A percentile compares a stretch with the other conserved stretches of the same genome.
These are phyloP conservation scores for Gilbertella persicaria DNA, from an alignment of 371 early-diverging fungal genomes.

Conservation along the genomic window DNA sequence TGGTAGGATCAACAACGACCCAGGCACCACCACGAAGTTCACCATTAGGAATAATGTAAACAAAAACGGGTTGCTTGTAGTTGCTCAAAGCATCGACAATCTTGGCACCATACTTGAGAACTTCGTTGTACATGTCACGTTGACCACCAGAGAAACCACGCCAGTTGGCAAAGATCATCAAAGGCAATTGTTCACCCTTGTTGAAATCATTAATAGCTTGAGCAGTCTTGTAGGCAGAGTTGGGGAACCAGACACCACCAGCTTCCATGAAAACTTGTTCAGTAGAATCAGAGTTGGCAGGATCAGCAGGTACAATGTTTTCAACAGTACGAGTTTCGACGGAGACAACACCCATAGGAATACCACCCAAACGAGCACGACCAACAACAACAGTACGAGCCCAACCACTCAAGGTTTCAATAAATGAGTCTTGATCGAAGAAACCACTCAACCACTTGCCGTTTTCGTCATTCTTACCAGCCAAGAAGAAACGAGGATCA, in stretches of 20 bases:
- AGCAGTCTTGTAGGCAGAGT: constrained; percentile 98
- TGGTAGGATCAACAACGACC: constrained; percentile 99
- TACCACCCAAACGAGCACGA: constrained; percentile 94
- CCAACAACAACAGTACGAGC: constrained; percentile 81
- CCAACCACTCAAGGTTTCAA: constrained; percentile 78
- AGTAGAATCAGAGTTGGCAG: constrained; percentile 86
- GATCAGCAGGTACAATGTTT: constrained; percentile 92
- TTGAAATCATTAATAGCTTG: constrained; percentile 98
- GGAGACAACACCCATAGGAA: constrained; percentile 96
- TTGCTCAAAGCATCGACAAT: constrained; percentile 95
- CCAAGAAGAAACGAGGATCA: constrained; percentile 90
- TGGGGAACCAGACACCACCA: constrained; percentile 98
- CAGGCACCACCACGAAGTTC: constrained; percentile 99
- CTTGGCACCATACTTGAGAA: constrained; percentile 96
- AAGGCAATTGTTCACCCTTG: constrained; percentile 96
- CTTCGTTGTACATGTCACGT: constrained; percentile 97
- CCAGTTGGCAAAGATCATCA: constrained; percentile 99
- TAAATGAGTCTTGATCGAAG: constrained; percentile 92
- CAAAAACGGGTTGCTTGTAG: constrained; percentile 96
- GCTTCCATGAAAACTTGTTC: constrained; percentile 92
- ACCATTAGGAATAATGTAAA: constrained; percentile 94
- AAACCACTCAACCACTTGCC: constrained; percentile 84
- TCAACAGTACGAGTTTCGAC: constrained; percentile 95
- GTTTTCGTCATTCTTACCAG: constrained; percentile 74
- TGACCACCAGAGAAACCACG: constrained; percentile 99